Evolutionary conservation across 2,329 filamentous ascomycete genomes (phyloP).

Genomic region (Colletotrichum endophyticum): DNA sequence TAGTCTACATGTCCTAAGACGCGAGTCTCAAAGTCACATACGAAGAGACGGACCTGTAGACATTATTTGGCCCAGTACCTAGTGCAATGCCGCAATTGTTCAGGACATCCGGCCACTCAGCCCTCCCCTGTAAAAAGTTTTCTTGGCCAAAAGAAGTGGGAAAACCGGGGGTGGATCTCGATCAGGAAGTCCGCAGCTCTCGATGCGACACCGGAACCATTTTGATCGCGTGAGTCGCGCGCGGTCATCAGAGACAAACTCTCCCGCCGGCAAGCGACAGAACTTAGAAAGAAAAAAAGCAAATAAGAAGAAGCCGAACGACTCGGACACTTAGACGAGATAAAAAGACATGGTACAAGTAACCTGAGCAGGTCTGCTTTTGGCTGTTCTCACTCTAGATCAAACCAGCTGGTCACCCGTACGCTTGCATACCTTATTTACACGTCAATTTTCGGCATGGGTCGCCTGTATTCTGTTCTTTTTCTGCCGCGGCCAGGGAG

Average conservation of each 20-base stretch:
- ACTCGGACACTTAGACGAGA: not conserved
- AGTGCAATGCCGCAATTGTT: rapidly evolving
- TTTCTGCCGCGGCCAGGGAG: not conserved
- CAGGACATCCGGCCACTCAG: not conserved
- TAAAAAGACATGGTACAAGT: not conserved
- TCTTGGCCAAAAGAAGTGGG: not conserved
- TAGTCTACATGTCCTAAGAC: not conserved
- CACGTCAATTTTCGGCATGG: not conserved
- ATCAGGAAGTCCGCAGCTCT: not conserved
- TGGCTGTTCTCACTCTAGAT: not conserved
- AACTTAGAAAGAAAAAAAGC: not conserved
- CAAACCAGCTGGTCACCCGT: not conserved
- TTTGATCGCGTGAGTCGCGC: not conserved
- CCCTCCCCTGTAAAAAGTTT: not conserved
- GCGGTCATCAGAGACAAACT: not conserved
- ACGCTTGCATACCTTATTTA: not conserved
- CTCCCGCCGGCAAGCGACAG: not conserved
- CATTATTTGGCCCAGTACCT: not conserved
- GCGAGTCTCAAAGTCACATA: not conserved
- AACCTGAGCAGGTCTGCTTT: not conserved
- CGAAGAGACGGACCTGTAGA: not conserved
- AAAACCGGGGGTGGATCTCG: not conserved
- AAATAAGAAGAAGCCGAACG: not conserved
- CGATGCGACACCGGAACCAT: not conserved
- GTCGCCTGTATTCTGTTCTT: not conserved